phyloP scores from a whole-genome alignment of 371 early-diverging fungal species.

The Blastocladiella emersonii region DNA sequence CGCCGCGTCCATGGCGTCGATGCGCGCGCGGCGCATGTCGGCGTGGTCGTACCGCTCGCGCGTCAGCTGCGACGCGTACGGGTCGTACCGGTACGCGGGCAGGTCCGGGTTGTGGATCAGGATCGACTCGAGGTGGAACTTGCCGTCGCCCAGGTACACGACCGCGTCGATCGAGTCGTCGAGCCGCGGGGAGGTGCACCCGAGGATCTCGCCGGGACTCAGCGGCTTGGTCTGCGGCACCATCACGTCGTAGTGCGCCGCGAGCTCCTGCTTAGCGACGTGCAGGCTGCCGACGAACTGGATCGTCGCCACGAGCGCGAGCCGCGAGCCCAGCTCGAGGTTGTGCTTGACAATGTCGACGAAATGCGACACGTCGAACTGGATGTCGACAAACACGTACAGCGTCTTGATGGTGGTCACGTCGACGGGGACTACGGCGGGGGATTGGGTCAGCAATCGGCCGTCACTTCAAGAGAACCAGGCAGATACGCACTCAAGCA shows the following conservation, averaged over 20 bases:
- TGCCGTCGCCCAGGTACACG: conserved; percentile 86
- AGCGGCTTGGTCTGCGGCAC: conserved; percentile 93
- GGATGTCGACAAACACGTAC: conserved; percentile 99
- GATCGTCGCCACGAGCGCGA: conserved; percentile 90
- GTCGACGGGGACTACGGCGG: conserved; percentile 69
- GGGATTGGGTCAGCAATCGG: neutral
- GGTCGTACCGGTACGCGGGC: conserved; percentile 94
- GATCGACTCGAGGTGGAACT: conserved; percentile 98
- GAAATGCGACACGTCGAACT: conserved; percentile 88
- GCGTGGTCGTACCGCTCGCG: conserved; percentile 86
- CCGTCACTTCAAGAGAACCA: neutral
- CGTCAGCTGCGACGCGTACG: conserved; percentile 84
- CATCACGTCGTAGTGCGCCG: conserved; percentile 41
- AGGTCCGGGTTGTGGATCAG: conserved; percentile 96
- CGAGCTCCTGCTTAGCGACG: conserved; percentile 45
- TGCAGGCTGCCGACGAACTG: conserved; percentile 92
- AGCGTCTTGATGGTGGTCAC: conserved; percentile 88
- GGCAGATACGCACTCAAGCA: conserved; percentile 56
- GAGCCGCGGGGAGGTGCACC: conserved; percentile 95
- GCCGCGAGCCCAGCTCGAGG: conserved; percentile 51
- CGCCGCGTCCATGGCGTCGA: conserved; percentile 61
- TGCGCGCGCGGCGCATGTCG: conserved; percentile 77
- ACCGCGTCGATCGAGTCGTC: conserved; percentile 3
- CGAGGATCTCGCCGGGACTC: conserved; percentile 96
- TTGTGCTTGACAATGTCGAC: conserved; percentile 72